phyloP scores from a whole-genome alignment of 805 yeast genomes.

The Metschnikowia orientalis region DNA sequence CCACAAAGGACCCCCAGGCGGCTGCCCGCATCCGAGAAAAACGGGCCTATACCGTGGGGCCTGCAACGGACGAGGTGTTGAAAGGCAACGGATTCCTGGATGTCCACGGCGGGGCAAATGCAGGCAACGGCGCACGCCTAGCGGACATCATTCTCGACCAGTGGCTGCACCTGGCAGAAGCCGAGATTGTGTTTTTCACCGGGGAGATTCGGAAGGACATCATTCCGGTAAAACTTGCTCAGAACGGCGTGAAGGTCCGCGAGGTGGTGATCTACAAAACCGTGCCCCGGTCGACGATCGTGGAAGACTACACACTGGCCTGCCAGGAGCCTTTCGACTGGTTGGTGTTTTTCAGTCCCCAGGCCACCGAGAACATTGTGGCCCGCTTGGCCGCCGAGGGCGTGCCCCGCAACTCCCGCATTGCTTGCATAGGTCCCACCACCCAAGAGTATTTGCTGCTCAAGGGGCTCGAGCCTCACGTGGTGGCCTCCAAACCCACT shows the following conservation, averaged over 20 bases:
- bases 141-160: conserved; percentile 57
- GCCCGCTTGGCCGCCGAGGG: conserved; percentile 25
- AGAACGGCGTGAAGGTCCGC: conserved; percentile 40
- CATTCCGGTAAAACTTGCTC: conserved; percentile 58
- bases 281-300: conserved; percentile 43
- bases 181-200: conserved; percentile 63
- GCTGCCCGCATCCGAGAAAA: conserved; percentile 35
- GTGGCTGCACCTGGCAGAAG: conserved; percentile 14
- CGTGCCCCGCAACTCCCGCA: conserved; percentile 25
- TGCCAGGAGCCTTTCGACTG: conserved; percentile 35
- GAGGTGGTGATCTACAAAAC: conserved; percentile 75
- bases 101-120: conserved; percentile 66
- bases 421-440: conserved; percentile 93
- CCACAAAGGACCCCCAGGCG: conserved; percentile 11
- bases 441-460: conserved; percentile 59
- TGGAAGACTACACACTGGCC: conserved; percentile 29
- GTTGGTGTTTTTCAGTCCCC: conserved; percentile 89
- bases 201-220: conserved; percentile 83
- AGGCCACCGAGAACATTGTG: conserved; percentile 69
- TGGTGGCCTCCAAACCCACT: conserved; percentile 70
- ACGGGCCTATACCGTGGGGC: conserved; percentile 84
- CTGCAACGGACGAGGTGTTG: conserved; percentile 69
- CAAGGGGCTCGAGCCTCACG: conserved; percentile 52
- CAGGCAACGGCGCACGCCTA: conserved; percentile 76
- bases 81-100: conserved; percentile 57